A percentile compares a stretch with the other conserved stretches of the same genome.
These are phyloP conservation scores for Alternaria postmessia DNA, from an alignment of 2,329 filamentous ascomycete genomes.

Conservation along the genomic window DNA sequence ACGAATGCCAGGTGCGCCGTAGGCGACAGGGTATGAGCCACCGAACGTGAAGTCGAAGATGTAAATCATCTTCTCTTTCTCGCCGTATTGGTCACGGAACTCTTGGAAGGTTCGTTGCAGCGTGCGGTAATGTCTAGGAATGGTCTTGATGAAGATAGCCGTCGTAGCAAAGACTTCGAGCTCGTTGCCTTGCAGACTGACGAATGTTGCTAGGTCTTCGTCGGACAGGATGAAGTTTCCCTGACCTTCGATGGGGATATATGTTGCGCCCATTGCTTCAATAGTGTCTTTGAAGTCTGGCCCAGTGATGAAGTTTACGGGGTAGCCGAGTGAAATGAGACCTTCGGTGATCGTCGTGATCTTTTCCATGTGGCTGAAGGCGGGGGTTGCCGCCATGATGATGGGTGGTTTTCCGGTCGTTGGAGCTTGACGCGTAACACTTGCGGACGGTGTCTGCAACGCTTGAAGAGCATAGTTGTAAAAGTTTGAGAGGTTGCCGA, in stretches of 20 bases:
- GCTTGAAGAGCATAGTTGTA: not conserved
- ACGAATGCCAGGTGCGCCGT: slow-evolving; percentile 51
- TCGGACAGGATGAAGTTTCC: slow-evolving; percentile 13
- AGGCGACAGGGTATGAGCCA: slow-evolving; percentile 36
- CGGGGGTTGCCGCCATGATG: slow-evolving; percentile 25
- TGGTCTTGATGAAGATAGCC: slow-evolving; percentile 46
- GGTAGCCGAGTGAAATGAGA: slow-evolving; percentile 52
- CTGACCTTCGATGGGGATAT: slow-evolving; percentile 16
- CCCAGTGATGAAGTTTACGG: slow-evolving; percentile 53
- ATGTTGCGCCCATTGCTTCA: slow-evolving; percentile 20
- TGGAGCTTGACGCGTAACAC: not conserved
- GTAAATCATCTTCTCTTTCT: slow-evolving; percentile 53
- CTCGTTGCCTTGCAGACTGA: slow-evolving; percentile 33
- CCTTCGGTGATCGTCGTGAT: slow-evolving; percentile 45
- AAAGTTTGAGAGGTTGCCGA: not conserved
- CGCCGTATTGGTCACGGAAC: slow-evolving; percentile 41
- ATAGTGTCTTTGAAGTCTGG: slow-evolving; percentile 47
- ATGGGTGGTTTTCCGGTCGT: slow-evolving; percentile 22
- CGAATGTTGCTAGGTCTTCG: slow-evolving; percentile 29
- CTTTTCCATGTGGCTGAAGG: slow-evolving; percentile 34
- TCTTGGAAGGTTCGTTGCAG: slow-evolving; percentile 41
- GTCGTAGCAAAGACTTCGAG: slow-evolving; percentile 47
- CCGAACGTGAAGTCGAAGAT: slow-evolving; percentile 54
- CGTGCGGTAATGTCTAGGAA: slow-evolving; percentile 44
- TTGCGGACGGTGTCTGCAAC: not conserved